Evolutionary conservation across 2,329 filamentous ascomycete genomes (phyloP).

Genomic region (Aspergillus sp.): DNA sequence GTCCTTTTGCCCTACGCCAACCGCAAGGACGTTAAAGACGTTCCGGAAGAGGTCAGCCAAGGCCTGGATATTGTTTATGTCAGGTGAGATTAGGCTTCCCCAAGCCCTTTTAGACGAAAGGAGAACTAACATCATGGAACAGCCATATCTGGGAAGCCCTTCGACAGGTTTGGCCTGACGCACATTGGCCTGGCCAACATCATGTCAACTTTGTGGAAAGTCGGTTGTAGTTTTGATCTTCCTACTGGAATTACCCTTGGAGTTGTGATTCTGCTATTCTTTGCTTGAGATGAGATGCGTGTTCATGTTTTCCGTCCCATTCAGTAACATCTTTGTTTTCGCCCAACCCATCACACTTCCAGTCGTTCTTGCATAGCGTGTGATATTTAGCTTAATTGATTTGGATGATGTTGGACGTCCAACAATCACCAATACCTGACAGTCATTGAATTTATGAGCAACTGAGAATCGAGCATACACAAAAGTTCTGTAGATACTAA

Average conservation of each 20-base stretch:
- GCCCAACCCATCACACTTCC: neutral
- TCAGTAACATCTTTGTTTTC: neutral
- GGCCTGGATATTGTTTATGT: slow-evolving; percentile 88
- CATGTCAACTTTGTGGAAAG: slow-evolving; percentile 69
- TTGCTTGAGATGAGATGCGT: slow-evolving; percentile 14
- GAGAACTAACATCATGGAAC: slow-evolving; percentile 6
- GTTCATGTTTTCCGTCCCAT: neutral
- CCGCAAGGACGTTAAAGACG: slow-evolving; percentile 83
- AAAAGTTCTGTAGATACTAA: no score
- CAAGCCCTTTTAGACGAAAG: neutral
- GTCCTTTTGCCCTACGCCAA: slow-evolving; percentile 86
- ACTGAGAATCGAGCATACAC: no score
- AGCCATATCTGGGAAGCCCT: slow-evolving; percentile 95
- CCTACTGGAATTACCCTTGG: neutral
- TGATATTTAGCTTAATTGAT: no score
- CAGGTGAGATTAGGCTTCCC: slow-evolving; percentile 54
- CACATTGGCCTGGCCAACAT: slow-evolving; percentile 72
- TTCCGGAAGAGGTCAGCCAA: slow-evolving; percentile 82
- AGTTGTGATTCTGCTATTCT: slow-evolving; percentile 3
- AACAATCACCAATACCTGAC: no score
- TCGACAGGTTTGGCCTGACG: slow-evolving; percentile 85
- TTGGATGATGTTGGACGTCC: no score
- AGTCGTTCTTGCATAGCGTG: slow-evolving; percentile 1
- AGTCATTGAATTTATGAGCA: no score
- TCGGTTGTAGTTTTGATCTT: slow-evolving; percentile 55